These are phyloP conservation scores for Madurella fahalii DNA, from an alignment of 2,329 filamentous ascomycete genomes.

Conservation along the genomic window DNA sequence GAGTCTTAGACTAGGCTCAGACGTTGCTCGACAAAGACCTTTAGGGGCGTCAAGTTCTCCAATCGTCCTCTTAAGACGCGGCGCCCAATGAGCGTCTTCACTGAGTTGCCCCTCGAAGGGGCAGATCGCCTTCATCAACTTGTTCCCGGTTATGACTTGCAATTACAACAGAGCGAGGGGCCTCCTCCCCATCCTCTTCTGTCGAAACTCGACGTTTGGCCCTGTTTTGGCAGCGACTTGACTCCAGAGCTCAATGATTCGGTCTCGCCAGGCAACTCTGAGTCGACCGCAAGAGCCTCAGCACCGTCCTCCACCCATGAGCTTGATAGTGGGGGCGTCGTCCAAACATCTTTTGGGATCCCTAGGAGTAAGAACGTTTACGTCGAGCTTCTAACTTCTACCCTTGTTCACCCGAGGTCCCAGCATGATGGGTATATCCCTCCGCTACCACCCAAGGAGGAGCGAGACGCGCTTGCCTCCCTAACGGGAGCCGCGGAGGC, in stretches of 20 bases:
- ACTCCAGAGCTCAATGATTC: neutral
- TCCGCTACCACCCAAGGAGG: constrained; percentile 24
- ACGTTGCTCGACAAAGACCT: too few species aligned
- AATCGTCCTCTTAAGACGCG: too few species aligned
- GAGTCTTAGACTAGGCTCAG: too few species aligned
- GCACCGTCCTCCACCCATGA: neutral
- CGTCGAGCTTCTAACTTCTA: constrained; percentile 28
- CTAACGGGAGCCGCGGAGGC: constrained; percentile 27
- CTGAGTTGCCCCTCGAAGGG: neutral
- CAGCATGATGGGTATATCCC: constrained; percentile 27
- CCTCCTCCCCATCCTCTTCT: neutral
- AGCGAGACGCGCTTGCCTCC: constrained; percentile 31
- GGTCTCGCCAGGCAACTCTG: neutral
- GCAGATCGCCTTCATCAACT: neutral
- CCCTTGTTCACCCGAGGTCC: constrained; percentile 29
- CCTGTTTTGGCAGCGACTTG: neutral
- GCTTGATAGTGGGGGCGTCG: neutral
- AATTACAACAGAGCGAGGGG: neutral
- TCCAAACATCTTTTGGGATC: neutral
- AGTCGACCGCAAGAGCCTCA: neutral
- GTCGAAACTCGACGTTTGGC: neutral
- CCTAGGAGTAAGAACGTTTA: constrained; percentile 10
- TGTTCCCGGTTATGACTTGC: neutral
- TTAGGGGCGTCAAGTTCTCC: too few species aligned
- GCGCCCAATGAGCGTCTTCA: neutral